These are phyloP conservation scores for Nicotiana paniculata DNA, from an alignment of 257 asterid species.

Conservation along the genomic window DNA sequence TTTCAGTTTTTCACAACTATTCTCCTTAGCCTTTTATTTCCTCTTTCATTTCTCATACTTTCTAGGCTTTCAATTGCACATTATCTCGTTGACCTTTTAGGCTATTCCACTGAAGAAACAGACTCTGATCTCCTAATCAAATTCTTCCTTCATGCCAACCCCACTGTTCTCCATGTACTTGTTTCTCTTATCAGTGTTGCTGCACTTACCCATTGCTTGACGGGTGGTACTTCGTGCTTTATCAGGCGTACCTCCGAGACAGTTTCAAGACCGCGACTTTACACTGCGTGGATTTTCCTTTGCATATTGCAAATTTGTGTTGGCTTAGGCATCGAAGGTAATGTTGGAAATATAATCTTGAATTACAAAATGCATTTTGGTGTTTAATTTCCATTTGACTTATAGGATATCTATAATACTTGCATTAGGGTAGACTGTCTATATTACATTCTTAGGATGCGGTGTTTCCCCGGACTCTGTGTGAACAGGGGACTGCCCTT, in stretches of 20 bases:
- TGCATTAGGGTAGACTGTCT: no score
- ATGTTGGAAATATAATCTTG: neutral
- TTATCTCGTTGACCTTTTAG: conserved; percentile 36
- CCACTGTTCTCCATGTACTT: conserved; percentile 43
- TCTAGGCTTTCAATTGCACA: conserved; percentile 53
- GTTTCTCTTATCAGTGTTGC: conserved; percentile 36
- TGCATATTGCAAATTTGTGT: conserved; percentile 42
- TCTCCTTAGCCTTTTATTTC: conserved; percentile 74
- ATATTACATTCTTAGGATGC: no score
- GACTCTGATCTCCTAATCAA: conserved; percentile 14
- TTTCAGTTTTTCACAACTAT: conserved; percentile 43
- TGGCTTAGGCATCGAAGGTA: conserved; percentile 69
- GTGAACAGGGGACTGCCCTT: no score
- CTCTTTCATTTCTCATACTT: conserved; percentile 72
- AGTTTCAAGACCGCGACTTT: conserved; percentile 16
- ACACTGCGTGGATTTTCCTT: conserved; percentile 46
- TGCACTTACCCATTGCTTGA: conserved; percentile 38
- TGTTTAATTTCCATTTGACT: neutral
- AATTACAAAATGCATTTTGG: neutral
- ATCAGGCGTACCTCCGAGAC: conserved; percentile 4
- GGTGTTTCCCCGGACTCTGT: accelerated
- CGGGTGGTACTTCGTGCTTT: conserved; percentile 5
- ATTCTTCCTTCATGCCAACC: conserved; percentile 24
- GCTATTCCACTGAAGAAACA: conserved; percentile 8
- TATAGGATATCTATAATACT: no score